phyloP scores from a whole-genome alignment of 257 asterid genomes.

The Leptodermis oblonga region DNA sequence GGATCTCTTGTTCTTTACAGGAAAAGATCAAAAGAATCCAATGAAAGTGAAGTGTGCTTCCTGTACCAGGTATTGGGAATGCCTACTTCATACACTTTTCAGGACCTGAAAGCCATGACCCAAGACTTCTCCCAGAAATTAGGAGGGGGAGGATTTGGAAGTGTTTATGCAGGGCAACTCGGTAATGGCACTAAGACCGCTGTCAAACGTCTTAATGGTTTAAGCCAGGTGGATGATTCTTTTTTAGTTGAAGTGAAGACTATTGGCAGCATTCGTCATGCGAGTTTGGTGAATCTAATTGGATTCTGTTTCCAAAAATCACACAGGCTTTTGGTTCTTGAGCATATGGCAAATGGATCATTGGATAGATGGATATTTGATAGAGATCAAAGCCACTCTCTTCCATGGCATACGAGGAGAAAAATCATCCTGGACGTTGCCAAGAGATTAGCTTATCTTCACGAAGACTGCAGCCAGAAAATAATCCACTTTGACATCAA shows the following conservation, averaged over 20 bases:
- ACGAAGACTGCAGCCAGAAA: conserved; percentile 26
- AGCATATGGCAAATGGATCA: conserved; percentile 26
- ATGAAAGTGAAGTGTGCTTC: neutral
- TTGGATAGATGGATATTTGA: conserved; percentile 23
- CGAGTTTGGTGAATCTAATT: conserved; percentile 24
- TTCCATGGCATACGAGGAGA: conserved; percentile 15
- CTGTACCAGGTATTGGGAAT: conserved; percentile 4
- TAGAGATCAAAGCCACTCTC: neutral
- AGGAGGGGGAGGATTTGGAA: conserved; percentile 27
- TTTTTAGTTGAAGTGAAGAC: conserved; percentile 21
- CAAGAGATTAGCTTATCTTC: conserved; percentile 25
- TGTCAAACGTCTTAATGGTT: conserved; percentile 18
- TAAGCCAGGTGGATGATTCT: conserved; percentile 6
- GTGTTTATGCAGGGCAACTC: conserved; percentile 18
- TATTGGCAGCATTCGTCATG: conserved; percentile 25
- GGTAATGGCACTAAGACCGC: conserved; percentile 18
- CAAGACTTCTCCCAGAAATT: conserved; percentile 17
- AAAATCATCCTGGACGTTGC: conserved; percentile 21
- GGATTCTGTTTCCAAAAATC: conserved; percentile 20
- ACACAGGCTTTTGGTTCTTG: conserved; percentile 24
- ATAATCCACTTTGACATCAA: conserved; percentile 28
- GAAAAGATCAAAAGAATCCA: neutral
- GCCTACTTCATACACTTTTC: conserved; percentile 13
- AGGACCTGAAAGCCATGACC: conserved; percentile 11
- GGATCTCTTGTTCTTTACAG: neutral